Base-by-base conservation (phyloP, 164 flowering plant species). In the Saururus chinensis region DNA sequence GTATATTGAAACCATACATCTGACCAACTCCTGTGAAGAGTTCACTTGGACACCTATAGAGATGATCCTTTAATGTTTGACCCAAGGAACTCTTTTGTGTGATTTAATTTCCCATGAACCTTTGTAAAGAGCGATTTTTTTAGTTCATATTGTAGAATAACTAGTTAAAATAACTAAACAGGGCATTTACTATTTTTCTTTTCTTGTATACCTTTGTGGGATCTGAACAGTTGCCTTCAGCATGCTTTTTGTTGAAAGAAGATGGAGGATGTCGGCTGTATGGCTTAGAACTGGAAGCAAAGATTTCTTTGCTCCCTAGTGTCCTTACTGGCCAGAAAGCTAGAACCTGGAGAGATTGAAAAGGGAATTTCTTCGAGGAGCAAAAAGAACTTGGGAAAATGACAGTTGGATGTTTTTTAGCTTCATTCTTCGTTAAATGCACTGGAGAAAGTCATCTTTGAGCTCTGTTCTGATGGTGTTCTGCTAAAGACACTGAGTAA, bases 331-430 rank as follows among this genome's bases (percentile, higher is more conserved):
- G n/a, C n/a, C 72, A 51, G 81, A 66, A n/a, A 67, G 79, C 72
- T 77, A 17, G 20, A 17, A 20, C 42, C 65, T 84, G 89, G 65
- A 87, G 70, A 63, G 81, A 77, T 62, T 80, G 78, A 62, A 84
- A 71, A 40, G 86, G 81, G 61, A 90, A 79, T 53, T 81, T 88
- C 63, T 74, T 86, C 6, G 97, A 81, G 63, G 97, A 91, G 76
- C 97, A 91, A 67, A 88, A 91, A 45, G 96, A 73, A 68, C 82
- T 85, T 63, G 92, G n/a, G n/a, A n/a, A 80, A 64, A 85, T 85
- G 61, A 88, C 74, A 62, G 87, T 88, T 7, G 91, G 93, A 54
- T 88, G 97, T 68, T 81, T 87, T 62, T 80, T 81, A 41, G 66
- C 62, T 69, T 73, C 80, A 42, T 66, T 71, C 74, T 81, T 87